Base-by-base conservation (phyloP, 2,329 filamentous ascomycete species). In the Apiospora rasikravindrae region DNA sequence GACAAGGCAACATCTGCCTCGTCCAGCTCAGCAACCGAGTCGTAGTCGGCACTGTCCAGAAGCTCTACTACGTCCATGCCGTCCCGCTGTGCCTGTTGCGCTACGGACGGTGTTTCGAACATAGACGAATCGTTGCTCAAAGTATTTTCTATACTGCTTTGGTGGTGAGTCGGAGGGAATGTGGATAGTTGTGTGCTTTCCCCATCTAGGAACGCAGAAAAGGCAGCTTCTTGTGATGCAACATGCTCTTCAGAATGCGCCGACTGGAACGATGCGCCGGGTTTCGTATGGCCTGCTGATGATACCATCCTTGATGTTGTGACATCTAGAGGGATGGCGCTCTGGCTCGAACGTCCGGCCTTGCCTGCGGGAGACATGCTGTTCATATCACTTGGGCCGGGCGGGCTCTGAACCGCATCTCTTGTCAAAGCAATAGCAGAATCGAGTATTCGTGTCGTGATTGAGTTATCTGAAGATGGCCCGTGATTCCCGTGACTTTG, bases 121-220 rank as follows among this genome's bases (percentile, higher is more conserved):
- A 37, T n/a, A 19, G 57, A 13, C n/a, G 33, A 10, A 5, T n/a
- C n/a, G 29, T 40, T 64, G 57, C 5, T n/a, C 5, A 40, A 40
- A 4, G 2, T n/a, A 24, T 64, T 8, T 8, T 37, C 22, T 40
- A n/a, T 10, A n/a, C 57, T n/a, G 29, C 14, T 29, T 64, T 40
- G 57, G 33, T 40, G 19, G 10, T 42, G 40, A 42, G 33, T 29
- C 22, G 22, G 4, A 64, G 57, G 22, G 33, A 64, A n/a, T 13
- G 67, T n/a, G 16, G 77, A 73, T 51, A 73, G 73, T 14, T 76
- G 74, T 45, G 72, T 72, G 29, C 70, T 74, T 45, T 75, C 76
- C 66, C 73, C 74, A 71, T 82, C 79, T 47, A 84, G 73, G 70
- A 85, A 85, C 1, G 75, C 75, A 2, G 82, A 78, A 71, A 85